Evolutionary conservation across 73 alveolate genomes (phyloP), one percentile per base, ranked within the genome.

Genomic region (Uronychia setigera): DNA sequence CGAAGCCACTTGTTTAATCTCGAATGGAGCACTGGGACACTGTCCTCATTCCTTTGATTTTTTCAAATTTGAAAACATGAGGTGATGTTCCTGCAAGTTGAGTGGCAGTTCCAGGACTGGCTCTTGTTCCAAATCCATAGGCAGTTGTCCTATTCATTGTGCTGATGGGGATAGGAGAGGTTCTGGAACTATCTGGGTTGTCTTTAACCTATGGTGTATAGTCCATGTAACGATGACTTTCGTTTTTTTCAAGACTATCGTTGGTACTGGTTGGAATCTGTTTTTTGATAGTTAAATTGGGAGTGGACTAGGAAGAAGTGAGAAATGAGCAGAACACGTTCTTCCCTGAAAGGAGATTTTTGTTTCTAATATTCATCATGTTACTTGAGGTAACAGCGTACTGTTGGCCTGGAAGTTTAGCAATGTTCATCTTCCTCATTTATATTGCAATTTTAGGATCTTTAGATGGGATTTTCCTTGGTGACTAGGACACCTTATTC

Each of bases 101-200:
- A 46, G 67, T 11, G 67, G 67, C 67, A 11, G 67, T 46, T 19
- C 67, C 67, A 46, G 67, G 67, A 46, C 67, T 46, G 67, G n/a
- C 5, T 19, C 67, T 46, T 5, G n/a, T 46, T 46, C n/a, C 67
- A 19, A 46, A 46, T 11, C 67, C 67, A 46, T 46, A 46, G n/a
- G 67, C 5, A 19, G 19, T 46, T 19, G 67, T 46, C n/a, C 67
- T 5, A 46, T 19, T 46, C 67, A 46, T 46, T 19, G 19, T 46
- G 67, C 67, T 46, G 5, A 46, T 19, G 5, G 67, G 67, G 67
- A 46, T 46, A 19, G 67, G 67, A 11, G 67, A 46, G 67, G 67
- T 11, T 11, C 19, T 19, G 5, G 5, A 11, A 19, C 67, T 46
- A 46, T 46, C 67, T 19, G 67, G n/a, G 5, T 11, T 46, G 67